These are phyloP conservation scores for Aspergillus heteromorphus DNA, from an alignment of 495 filamentous ascomycete genomes.

Conservation along the genomic window DNA sequence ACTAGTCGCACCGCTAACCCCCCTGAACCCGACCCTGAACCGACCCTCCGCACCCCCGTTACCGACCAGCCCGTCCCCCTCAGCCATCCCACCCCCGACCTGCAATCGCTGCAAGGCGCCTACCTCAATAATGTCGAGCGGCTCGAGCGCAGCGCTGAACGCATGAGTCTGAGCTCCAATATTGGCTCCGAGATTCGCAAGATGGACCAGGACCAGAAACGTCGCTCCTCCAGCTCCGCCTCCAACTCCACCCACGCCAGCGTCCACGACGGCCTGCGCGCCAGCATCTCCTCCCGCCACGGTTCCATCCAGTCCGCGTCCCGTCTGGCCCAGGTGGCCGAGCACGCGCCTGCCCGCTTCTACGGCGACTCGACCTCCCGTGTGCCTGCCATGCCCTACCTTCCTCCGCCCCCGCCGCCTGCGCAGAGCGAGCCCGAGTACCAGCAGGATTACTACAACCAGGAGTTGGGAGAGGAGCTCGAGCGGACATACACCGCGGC, in stretches of 20 bases:
- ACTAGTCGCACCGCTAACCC: constrained; percentile 21
- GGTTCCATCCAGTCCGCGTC: constrained; percentile 56
- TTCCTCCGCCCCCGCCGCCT: constrained; percentile 22
- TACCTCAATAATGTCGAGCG: constrained; percentile 74
- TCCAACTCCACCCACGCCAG: constrained; percentile 53
- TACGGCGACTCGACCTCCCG: constrained; percentile 20
- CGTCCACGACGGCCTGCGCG: constrained; percentile 1
- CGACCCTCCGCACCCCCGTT: constrained; percentile 57
- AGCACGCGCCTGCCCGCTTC: constrained; percentile 38
- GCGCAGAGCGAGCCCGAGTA: constrained; percentile 16
- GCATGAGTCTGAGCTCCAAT: constrained; percentile 67
- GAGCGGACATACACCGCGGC: constrained; percentile 45
- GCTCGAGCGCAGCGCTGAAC: constrained; percentile 76
- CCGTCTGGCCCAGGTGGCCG: constrained; percentile 46
- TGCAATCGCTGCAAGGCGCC: constrained; percentile 66
- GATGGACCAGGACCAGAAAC: constrained; percentile 71
- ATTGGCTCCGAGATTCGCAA: constrained; percentile 79
- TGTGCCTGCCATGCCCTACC: constrained; percentile 30
- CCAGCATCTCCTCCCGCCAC: constrained; percentile 54
- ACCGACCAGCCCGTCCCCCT: constrained; percentile 53
- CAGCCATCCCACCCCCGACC: constrained; percentile 71
- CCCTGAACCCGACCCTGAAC: constrained; percentile 21
- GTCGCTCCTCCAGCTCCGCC: constrained; percentile 39
- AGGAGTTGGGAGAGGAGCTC: constrained; percentile 18
- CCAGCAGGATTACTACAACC: constrained; percentile 17